A percentile compares a stretch with the other conserved stretches of the same genome.
These are phyloP conservation scores for Lepidopterella palustris DNA, from an alignment of 495 filamentous ascomycete genomes.

Conservation along the genomic window DNA sequence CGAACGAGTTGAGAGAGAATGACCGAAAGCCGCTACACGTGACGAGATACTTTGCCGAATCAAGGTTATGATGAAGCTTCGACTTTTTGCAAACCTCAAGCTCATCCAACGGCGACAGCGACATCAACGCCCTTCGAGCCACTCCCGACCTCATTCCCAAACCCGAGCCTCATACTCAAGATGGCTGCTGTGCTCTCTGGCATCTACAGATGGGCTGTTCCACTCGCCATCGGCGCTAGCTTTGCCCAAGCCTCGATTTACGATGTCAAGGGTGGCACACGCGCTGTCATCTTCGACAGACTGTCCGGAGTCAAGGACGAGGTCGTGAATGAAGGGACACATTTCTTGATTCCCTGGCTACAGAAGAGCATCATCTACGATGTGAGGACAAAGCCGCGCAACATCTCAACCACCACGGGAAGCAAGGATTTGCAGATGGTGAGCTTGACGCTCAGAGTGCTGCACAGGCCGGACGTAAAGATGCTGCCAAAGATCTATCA, in stretches of 20 bases:
- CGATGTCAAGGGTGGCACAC: constrained; percentile 89
- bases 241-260: constrained; percentile 75
- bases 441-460: constrained; percentile 89
- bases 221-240: constrained; percentile 55
- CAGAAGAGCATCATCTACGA: constrained; percentile 94
- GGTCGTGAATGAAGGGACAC: constrained; percentile 92
- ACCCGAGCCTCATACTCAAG: constrained; percentile 22
- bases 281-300: constrained; percentile 97
- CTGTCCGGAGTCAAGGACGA: constrained; percentile 85
- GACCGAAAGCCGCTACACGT: background rate
- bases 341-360: constrained; percentile 94
- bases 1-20: background rate
- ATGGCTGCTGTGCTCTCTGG: constrained; percentile 59
- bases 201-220: constrained; percentile 66
- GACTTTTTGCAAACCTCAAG: constrained; percentile 1
- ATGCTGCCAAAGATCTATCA: constrained; percentile 96
- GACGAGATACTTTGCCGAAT: background rate
- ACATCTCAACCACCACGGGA: constrained; percentile 95
- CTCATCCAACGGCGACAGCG: background rate
- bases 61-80: background rate
- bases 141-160: background rate
- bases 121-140: background rate
- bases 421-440: constrained; percentile 99
- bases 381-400: constrained; percentile 93
- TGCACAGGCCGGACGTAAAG: constrained; percentile 92